A percentile compares a stretch with the other conserved stretches of the same genome.
These are phyloP conservation scores for Calendula officinalis DNA, from an alignment of 129 eudicot genomes.

Conservation along the genomic window DNA sequence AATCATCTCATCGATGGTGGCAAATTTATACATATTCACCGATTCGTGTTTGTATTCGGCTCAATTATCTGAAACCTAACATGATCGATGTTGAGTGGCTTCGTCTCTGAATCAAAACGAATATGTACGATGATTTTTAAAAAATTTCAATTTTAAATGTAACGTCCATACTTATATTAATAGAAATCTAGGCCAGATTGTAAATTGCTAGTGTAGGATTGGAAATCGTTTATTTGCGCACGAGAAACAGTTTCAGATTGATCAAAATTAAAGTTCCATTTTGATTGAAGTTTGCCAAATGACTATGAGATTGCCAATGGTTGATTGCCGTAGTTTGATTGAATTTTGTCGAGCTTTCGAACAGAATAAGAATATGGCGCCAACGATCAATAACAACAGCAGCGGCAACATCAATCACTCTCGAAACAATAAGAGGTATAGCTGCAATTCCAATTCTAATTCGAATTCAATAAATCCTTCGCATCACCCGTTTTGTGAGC, in stretches of 20 bases:
- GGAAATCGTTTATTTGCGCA: neutral
- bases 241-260: conserved; percentile 1
- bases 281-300: neutral
- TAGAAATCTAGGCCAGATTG: neutral
- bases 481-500: conserved; percentile 32
- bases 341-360: conserved; percentile 48
- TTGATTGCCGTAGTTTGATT: conserved; percentile 50
- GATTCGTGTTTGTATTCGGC: neutral
- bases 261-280: neutral
- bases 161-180: neutral
- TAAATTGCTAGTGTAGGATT: neutral
- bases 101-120: neutral
- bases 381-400: neutral
- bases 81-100: neutral
- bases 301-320: conserved; percentile 44
- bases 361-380: conserved; percentile 25
- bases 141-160: neutral
- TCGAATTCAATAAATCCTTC: conserved; percentile 11
- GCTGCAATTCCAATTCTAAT: neutral
- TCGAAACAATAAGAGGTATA: conserved; percentile 19
- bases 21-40: neutral
- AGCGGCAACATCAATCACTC: neutral
- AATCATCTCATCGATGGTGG: conserved; percentile 7
- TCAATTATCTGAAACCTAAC: neutral
- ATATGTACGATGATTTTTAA: neutral